These are phyloP conservation scores for Micractinium sp. DNA, from an alignment of 139 green algal species.

Conservation along the genomic window DNA sequence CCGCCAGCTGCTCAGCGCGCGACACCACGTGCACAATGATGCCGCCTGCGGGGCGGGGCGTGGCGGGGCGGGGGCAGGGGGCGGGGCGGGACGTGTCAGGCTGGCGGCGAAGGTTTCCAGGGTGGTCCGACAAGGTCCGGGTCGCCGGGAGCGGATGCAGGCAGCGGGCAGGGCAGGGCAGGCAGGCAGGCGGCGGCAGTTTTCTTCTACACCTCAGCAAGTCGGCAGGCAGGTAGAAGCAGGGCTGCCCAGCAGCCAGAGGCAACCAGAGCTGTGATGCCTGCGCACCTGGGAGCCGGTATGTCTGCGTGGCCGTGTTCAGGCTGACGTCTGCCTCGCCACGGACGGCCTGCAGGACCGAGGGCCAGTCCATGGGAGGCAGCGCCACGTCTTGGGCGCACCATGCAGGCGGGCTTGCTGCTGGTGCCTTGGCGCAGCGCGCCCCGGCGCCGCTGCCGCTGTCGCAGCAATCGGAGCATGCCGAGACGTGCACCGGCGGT, in stretches of 20 bases:
- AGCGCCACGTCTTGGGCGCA: slow-evolving; percentile 36
- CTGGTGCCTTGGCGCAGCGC: neutral
- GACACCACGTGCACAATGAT: slow-evolving; percentile 25
- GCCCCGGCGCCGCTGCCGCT: neutral
- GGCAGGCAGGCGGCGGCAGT: neutral
- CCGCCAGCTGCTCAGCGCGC: neutral
- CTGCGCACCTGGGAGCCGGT: slow-evolving; percentile 11
- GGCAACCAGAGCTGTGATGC: too few relatives aligned
- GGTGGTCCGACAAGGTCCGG: neutral
- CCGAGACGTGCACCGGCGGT: neutral
- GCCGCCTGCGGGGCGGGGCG: neutral
- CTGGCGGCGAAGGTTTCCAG: neutral
- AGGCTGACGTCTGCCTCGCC: neutral
- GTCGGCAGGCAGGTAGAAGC: neutral
- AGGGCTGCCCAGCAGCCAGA: neutral
- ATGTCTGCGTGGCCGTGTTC: neutral
- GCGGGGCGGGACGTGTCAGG: neutral
- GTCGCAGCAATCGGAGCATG: slow-evolving; percentile 28
- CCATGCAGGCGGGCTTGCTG: neutral
- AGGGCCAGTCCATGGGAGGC: slow-evolving; percentile 32
- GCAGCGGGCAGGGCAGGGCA: neutral
- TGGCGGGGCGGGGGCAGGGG: neutral
- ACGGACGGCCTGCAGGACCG: neutral
- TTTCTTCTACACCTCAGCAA: neutral
- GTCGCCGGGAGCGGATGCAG: neutral